phyloP scores from a whole-genome alignment of 2,329 filamentous ascomycete genomes.

The Alternaria hordeiaustralica region DNA sequence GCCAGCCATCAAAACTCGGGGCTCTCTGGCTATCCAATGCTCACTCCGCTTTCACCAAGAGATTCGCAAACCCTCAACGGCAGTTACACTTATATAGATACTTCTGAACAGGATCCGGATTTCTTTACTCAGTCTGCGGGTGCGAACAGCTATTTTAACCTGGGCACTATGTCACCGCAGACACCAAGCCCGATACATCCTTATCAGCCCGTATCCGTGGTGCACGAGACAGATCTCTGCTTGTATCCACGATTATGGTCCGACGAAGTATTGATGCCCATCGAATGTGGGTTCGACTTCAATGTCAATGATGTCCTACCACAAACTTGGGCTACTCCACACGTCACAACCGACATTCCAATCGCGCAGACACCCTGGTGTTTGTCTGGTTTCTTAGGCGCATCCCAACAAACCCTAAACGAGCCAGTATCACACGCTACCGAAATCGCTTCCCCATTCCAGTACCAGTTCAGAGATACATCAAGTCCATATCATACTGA shows the following conservation, averaged over 20 bases:
- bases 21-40: slow-evolving; percentile 33
- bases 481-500: slow-evolving; percentile 50
- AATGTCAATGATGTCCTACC: slow-evolving; percentile 28
- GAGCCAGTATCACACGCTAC: slow-evolving; percentile 22
- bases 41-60: slow-evolving; percentile 38
- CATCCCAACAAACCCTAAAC: slow-evolving; percentile 20
- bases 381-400: slow-evolving; percentile 19
- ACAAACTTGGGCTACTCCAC: slow-evolving; percentile 30
- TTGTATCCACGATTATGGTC: slow-evolving; percentile 32
- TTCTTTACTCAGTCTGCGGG: slow-evolving; percentile 25
- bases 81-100: slow-evolving; percentile 32
- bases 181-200: slow-evolving; percentile 39
- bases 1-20: slow-evolving; percentile 29
- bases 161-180: slow-evolving; percentile 35
- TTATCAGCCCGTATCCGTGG: slow-evolving; percentile 28
- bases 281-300: slow-evolving; percentile 32
- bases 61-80: slow-evolving; percentile 30
- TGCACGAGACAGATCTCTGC: slow-evolving; percentile 29
- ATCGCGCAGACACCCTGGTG: slow-evolving; percentile 33
- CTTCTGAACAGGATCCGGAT: slow-evolving; percentile 29
- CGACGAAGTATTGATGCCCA: slow-evolving; percentile 26
- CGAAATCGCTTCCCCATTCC: slow-evolving; percentile 30
- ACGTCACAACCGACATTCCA: slow-evolving; percentile 19
- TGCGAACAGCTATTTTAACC: slow-evolving; percentile 24
- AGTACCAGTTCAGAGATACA: slow-evolving; percentile 21